These are phyloP conservation scores for Zygoascus bituminiphila DNA, from an alignment of 805 yeast genomes.

Conservation along the genomic window DNA sequence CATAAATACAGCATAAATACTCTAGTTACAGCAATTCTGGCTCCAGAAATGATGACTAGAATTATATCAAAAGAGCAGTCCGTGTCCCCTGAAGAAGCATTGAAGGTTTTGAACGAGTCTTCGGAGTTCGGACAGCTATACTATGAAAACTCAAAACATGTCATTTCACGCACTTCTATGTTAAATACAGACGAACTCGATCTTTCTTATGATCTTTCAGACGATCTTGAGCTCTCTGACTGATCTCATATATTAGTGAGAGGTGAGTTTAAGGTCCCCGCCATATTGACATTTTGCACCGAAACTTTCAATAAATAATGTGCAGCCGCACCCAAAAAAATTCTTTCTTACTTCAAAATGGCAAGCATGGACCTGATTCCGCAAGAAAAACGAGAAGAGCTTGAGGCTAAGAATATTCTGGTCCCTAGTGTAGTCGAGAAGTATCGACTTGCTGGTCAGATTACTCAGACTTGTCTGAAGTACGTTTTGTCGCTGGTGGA, in stretches of 20 bases:
- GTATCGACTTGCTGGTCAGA: constrained; percentile 83
- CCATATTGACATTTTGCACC: no score
- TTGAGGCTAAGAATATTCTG: constrained; percentile 65
- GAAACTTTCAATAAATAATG: background rate
- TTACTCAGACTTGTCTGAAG: constrained; percentile 71
- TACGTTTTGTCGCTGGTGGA: constrained; percentile 37
- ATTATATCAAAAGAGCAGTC: constrained; percentile 3
- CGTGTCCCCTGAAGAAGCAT: background rate
- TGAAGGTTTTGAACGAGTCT: constrained; percentile 1
- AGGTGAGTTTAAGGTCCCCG: no score
- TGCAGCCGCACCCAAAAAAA: background rate
- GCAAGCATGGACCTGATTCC: background rate
- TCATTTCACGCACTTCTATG: background rate
- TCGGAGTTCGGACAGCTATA: constrained; percentile 4
- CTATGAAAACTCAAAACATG: background rate
- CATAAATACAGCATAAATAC: background rate
- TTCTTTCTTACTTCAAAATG: background rate
- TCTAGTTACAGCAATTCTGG: constrained; percentile 2
- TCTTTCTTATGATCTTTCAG: background rate
- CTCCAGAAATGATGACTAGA: constrained; percentile 5
- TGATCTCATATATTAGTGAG: no score
- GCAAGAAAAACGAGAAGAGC: background rate
- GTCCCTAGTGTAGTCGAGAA: constrained; percentile 59
- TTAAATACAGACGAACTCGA: background rate
- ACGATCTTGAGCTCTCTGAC: background rate